These are phyloP conservation scores for Centrapalus pauciflorus DNA, from an alignment of 129 eudicot genomes.

Conservation along the genomic window DNA sequence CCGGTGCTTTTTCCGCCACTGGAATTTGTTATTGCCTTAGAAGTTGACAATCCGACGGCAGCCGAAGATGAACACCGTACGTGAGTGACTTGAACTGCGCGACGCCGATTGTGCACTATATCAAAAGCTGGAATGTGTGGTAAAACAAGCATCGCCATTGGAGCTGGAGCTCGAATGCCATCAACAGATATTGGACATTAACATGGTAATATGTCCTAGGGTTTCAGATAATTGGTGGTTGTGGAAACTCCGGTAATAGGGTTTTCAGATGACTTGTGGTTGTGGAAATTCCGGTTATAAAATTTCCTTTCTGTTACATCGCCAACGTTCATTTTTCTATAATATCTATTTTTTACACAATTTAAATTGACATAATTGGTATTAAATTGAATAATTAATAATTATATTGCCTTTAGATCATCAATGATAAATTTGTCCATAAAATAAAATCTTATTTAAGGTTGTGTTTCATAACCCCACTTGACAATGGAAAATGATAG, in stretches of 20 bases:
- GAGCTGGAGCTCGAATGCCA: slow-evolving; percentile 20
- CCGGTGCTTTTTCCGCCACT: slow-evolving; percentile 20
- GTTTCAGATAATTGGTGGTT: not conserved
- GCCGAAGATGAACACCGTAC: slow-evolving; percentile 23
- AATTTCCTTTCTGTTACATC: not conserved
- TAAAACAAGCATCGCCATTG: slow-evolving; percentile 46
- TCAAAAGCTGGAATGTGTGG: slow-evolving; percentile 17
- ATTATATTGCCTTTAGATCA: no score
- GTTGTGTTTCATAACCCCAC: no score
- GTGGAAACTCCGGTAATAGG: not conserved
- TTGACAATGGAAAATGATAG: no score
- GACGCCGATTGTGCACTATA: not conserved
- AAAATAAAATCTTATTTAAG: no score
- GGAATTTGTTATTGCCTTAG: slow-evolving; percentile 18
- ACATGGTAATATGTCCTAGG: slow-evolving; percentile 2
- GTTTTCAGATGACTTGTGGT: slow-evolving; percentile 2
- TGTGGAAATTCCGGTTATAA: not conserved
- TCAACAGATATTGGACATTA: not conserved
- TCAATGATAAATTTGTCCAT: no score
- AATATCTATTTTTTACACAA: no score
- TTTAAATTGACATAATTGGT: no score
- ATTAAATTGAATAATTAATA: no score
- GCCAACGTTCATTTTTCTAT: slow-evolving; percentile 6
- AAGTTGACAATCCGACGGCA: slow-evolving; percentile 18
- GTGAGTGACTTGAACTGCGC: not conserved